Conservation (phyloP, 805 yeast species). For the Millerozyma acaciae region DNA sequence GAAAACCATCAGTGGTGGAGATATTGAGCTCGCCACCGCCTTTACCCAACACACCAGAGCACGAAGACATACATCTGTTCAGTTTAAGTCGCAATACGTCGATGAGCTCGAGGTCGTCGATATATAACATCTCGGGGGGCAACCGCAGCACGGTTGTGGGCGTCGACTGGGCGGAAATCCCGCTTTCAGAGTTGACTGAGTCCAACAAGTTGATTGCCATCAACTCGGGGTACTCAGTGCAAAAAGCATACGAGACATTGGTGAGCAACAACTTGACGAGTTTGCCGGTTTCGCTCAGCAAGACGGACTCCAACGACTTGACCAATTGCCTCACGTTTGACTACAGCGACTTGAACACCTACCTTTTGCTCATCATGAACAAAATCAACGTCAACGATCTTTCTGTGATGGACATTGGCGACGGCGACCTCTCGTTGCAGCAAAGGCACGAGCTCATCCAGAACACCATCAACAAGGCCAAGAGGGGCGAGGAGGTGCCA, state of each 20-base stretch:
- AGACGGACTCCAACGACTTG: constrained; percentile 49
- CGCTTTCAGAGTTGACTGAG: constrained; percentile 71
- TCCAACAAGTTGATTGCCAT: constrained; percentile 71
- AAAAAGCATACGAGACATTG: constrained; percentile 81
- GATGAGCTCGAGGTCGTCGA: constrained; percentile 22
- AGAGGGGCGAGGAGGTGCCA: constrained; percentile 85
- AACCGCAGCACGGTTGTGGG: constrained; percentile 8
- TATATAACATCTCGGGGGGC: constrained; percentile 4
- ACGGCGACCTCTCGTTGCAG: constrained; percentile 21
- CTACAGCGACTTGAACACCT: constrained; percentile 85
- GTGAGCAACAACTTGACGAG: constrained; percentile 73
- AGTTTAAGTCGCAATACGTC: constrained; percentile 36
- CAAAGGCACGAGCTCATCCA: constrained; percentile 39
- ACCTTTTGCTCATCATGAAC: constrained; percentile 78
- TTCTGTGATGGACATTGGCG: constrained; percentile 22
- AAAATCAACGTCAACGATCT: constrained; percentile 46
- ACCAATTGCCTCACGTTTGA: constrained; percentile 78
- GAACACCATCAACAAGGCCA: constrained; percentile 55
- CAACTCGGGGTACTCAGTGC: constrained; percentile 67
- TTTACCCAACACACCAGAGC: constrained; percentile 41
- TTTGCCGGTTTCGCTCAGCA: constrained; percentile 61
- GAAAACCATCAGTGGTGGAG: constrained; percentile 69
- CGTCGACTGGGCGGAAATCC: constrained; percentile 70
- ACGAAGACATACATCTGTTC: constrained; percentile 34
- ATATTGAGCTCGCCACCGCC: constrained; percentile 75